phyloP scores from a whole-genome alignment of 2,329 filamentous ascomycete species.

The Neonectria hederae region DNA sequence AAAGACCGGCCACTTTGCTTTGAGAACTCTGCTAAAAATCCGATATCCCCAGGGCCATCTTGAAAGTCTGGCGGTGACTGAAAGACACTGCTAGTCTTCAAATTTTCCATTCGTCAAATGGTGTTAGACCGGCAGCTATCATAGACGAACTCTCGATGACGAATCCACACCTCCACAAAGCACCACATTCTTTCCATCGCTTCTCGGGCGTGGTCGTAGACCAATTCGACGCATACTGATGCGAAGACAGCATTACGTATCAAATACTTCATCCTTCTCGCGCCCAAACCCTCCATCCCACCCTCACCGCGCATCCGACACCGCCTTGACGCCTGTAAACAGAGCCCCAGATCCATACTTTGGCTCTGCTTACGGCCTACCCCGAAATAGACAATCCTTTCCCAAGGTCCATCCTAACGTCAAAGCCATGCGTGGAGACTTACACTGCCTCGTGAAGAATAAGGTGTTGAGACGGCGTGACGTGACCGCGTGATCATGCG shows the following conservation, averaged over 20 bases:
- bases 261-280: neutral
- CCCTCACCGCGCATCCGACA: neutral
- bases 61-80: neutral
- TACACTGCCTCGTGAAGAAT: neutral
- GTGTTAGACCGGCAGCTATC: neutral
- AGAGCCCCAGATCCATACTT: neutral
- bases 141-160: neutral
- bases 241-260: neutral
- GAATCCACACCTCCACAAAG: neutral
- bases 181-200: neutral
- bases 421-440: neutral
- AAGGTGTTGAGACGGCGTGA: neutral
- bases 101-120: neutral
- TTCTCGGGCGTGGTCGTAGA: neutral
- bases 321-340: neutral
- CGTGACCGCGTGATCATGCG: slow-evolving; percentile 10
- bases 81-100: neutral
- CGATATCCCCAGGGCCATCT: neutral
- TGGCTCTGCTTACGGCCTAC: neutral
- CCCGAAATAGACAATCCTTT: neutral
- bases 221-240: neutral
- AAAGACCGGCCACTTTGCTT: neutral
- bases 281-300: neutral
- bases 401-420: neutral
- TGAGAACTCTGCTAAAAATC: neutral